These are phyloP conservation scores for Gnetum montanum DNA, from an alignment of 75 land plant species.

Conservation along the genomic window DNA sequence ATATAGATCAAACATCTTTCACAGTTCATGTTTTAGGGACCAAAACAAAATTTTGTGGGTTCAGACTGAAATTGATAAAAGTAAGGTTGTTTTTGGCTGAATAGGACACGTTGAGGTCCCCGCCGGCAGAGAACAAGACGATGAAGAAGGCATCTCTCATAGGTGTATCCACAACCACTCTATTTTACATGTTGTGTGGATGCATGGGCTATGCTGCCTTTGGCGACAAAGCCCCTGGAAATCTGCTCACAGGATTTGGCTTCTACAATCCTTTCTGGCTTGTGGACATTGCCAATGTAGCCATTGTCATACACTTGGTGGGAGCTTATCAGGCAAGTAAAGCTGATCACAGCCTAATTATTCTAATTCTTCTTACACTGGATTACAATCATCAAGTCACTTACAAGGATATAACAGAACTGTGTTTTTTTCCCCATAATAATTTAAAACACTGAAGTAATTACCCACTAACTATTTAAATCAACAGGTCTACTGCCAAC, in stretches of 20 bases:
- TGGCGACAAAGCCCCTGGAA: conserved; percentile 22
- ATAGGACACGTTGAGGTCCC: conserved; percentile 27
- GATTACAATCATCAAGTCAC: no score
- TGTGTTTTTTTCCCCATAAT: no score
- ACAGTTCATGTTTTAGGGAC: neutral
- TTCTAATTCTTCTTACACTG: no score
- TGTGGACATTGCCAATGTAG: conserved; percentile 21
- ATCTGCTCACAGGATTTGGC: conserved; percentile 29
- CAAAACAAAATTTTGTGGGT: neutral
- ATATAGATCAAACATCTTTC: neutral
- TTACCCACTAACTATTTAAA: no score
- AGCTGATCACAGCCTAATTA: no score
- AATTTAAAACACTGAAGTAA: no score
- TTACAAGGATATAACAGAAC: no score
- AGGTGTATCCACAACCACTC: conserved; percentile 13
- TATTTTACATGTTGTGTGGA: conserved; percentile 23
- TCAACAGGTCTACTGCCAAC: conserved; percentile 49
- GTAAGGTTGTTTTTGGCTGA: neutral
- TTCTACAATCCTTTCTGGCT: conserved; percentile 33
- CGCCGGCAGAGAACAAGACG: conserved; percentile 32
- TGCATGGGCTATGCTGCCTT: conserved; percentile 32
- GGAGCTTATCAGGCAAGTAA: conserved; percentile 30
- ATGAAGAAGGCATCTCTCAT: conserved; percentile 25
- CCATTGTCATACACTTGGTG: conserved; percentile 21
- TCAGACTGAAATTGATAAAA: neutral